phyloP scores from a whole-genome alignment of 345 rosid species.

The Melaleuca alternifolia region DNA sequence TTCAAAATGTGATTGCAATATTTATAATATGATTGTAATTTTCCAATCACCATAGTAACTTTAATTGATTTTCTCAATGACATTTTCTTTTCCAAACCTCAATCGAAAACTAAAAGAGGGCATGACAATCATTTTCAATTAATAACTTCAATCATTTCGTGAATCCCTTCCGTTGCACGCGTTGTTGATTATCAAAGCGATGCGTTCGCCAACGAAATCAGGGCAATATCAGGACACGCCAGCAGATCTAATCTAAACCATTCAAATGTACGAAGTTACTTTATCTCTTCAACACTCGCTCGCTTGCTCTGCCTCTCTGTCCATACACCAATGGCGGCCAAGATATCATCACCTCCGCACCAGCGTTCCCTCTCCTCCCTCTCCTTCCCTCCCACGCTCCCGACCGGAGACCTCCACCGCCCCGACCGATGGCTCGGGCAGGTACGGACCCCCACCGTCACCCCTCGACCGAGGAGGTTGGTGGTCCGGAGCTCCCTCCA shows the following conservation, averaged over 20 bases:
- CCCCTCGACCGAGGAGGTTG: neutral
- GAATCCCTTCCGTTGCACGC: neutral
- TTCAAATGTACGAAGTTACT: neutral
- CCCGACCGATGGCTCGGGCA: neutral
- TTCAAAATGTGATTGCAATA: neutral
- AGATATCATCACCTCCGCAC: neutral
- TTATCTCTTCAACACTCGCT: neutral
- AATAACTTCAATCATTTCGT: neutral
- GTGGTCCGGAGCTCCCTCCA: constrained; percentile 14
- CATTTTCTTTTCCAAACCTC: neutral
- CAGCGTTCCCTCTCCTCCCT: neutral
- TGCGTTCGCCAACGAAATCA: neutral
- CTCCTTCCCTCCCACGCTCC: neutral
- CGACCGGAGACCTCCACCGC: neutral
- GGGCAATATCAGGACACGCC: neutral
- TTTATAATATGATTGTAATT: neutral
- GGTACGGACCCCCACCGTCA: neutral
- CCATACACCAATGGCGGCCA: neutral
- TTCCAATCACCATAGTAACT: neutral
- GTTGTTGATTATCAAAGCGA: neutral
- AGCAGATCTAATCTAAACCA: neutral
- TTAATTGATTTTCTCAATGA: neutral
- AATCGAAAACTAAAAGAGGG: neutral
- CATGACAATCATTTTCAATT: neutral
- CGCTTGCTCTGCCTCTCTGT: neutral